These are phyloP conservation scores for Mycena sanguinolenta DNA, from an alignment of 768 basidiomycete species.

Conservation along the genomic window DNA sequence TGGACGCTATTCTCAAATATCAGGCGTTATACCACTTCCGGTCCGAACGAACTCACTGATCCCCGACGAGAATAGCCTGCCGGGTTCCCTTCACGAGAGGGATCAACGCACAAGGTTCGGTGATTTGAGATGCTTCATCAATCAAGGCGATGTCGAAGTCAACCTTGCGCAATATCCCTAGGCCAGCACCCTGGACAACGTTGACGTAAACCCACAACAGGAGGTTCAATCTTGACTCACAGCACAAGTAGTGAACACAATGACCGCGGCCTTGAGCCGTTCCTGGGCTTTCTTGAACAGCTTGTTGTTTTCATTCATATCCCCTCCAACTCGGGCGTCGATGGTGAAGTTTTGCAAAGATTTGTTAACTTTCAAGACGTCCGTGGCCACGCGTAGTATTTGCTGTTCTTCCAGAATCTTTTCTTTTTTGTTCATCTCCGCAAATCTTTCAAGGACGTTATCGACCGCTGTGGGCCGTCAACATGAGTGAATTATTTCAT, in stretches of 20 bases:
- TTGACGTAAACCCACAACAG: neutral
- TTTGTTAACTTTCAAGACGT: constrained; percentile 72
- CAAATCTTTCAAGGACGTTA: constrained; percentile 76
- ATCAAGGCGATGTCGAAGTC: constrained; percentile 75
- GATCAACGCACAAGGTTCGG: constrained; percentile 74
- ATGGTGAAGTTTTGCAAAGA: constrained; percentile 70
- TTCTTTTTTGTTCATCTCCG: constrained; percentile 58
- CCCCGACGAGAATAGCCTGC: constrained; percentile 73
- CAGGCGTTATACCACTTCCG: neutral
- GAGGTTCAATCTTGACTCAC: constrained; percentile 40
- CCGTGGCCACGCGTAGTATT: constrained; percentile 78
- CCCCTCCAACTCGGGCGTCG: constrained; percentile 75
- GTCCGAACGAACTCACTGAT: constrained; percentile 63
- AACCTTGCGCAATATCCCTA: constrained; percentile 67
- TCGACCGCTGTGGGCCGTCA: constrained; percentile 68
- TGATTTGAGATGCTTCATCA: constrained; percentile 80
- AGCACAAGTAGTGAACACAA: constrained; percentile 78
- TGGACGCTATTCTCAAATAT: constrained; percentile 63
- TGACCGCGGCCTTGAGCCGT: constrained; percentile 65
- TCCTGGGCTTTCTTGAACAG: constrained; percentile 71
- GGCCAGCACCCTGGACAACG: constrained; percentile 58
- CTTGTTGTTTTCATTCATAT: constrained; percentile 69
- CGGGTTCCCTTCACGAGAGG: constrained; percentile 75
- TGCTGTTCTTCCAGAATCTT: constrained; percentile 64
- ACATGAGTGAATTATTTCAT: neutral